Evolutionary conservation across 768 basidiomycete genomes (phyloP).

Genomic region (Hypholoma fasciculare): DNA sequence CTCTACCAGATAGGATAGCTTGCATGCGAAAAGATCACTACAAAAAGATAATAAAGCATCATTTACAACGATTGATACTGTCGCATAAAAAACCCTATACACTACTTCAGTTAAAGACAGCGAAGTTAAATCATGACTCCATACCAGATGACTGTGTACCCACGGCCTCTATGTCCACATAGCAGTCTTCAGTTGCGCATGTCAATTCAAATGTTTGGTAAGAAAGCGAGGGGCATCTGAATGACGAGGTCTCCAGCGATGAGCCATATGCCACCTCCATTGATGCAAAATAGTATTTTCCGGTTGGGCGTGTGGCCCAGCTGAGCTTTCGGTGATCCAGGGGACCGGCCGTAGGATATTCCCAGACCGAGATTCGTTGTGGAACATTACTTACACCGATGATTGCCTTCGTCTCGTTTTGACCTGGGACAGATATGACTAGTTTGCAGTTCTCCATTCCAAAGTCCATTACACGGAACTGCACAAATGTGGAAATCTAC

Average conservation of each 20-base stretch:
- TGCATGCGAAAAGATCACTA: too few relatives aligned
- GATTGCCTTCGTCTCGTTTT: constrained; percentile 5
- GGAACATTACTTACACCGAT: neutral
- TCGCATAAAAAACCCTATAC: constrained; percentile 6
- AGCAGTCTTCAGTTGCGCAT: neutral
- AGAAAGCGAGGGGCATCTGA: constrained; percentile 5
- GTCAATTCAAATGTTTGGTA: constrained; percentile 9
- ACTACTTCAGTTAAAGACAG: neutral
- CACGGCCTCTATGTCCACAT: constrained; percentile 6
- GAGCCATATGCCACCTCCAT: constrained; percentile 1
- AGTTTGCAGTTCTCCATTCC: constrained; percentile 30
- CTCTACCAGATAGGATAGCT: too few relatives aligned
- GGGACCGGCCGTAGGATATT: neutral
- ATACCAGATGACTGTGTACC: neutral
- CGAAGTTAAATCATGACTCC: neutral
- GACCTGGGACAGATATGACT: constrained; percentile 18
- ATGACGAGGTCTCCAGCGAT: neutral
- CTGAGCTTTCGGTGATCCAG: constrained; percentile 2
- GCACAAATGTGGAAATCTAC: constrained; percentile 26
- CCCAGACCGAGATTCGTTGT: neutral
- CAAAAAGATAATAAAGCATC: too few relatives aligned
- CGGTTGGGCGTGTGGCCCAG: constrained; percentile 1
- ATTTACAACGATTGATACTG: constrained; percentile 5
- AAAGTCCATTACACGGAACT: constrained; percentile 29
- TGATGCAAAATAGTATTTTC: neutral